phyloP scores from a whole-genome alignment of 495 filamentous ascomycete genomes.

The Cairneyella variabilis region DNA sequence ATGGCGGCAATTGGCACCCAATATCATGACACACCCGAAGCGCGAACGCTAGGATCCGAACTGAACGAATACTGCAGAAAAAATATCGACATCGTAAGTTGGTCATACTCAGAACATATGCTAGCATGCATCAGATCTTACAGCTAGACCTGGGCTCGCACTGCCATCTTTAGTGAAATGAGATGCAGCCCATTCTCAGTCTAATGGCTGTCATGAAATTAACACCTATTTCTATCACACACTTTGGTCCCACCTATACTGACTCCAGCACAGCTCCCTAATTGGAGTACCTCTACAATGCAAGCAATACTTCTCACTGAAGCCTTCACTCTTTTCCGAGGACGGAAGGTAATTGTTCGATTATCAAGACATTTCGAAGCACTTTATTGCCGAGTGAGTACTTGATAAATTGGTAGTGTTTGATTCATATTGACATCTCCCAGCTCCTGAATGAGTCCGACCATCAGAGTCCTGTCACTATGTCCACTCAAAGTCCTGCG shows the following conservation, averaged over 20 bases:
- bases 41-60: conserved; percentile 17
- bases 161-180: no score
- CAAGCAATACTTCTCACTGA: conserved; percentile 54
- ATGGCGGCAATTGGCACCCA: conserved; percentile 27
- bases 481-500: conserved; percentile 4
- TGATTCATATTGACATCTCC: conserved; percentile 5
- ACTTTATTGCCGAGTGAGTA: conserved; percentile 49
- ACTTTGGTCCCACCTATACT: neutral
- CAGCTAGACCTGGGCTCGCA: no score
- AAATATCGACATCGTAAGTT: conserved; percentile 19
- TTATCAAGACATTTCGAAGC: conserved; percentile 46
- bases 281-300: conserved; percentile 41
- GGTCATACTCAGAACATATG: no score
- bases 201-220: no score
- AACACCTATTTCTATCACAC: neutral
- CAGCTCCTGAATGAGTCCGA: conserved; percentile 11
- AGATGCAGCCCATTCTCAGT: no score
- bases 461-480: neutral
- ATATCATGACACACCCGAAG: conserved; percentile 22
- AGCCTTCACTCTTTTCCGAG: conserved; percentile 49
- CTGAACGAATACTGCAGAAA: conserved; percentile 20
- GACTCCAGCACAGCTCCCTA: conserved; percentile 9
- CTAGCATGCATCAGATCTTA: no score
- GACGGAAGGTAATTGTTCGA: conserved; percentile 38
- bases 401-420: neutral